Percentiles rank a stretch among this genome's conserved stretches.
Conservation (phyloP, 192 early-diverging fungal species). For the Coemansia sp. region DNA sequence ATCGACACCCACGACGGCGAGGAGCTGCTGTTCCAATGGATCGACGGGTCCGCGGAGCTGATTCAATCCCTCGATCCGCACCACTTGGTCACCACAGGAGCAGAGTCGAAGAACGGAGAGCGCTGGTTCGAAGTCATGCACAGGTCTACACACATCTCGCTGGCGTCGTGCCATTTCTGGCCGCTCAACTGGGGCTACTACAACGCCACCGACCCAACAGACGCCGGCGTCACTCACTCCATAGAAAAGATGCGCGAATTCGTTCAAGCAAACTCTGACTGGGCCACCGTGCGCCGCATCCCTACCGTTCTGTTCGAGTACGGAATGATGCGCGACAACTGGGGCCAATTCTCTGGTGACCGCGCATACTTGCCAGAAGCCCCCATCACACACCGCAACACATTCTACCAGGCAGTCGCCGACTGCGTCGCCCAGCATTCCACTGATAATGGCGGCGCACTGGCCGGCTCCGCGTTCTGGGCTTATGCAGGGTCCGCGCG, state of each 20-base stretch:
- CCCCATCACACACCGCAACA: constrained; percentile 55
- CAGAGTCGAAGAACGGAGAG: constrained; percentile 62
- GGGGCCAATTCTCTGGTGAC: constrained; percentile 27
- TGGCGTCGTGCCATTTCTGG: constrained; percentile 59
- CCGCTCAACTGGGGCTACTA: constrained; percentile 62
- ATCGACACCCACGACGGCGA: constrained; percentile 16
- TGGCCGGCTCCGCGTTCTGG: constrained; percentile 64
- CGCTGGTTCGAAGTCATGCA: constrained; percentile 59
- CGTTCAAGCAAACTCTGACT: constrained; percentile 46
- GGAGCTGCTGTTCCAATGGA: constrained; percentile 50
- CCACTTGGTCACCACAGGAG: constrained; percentile 64
- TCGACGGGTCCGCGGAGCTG: constrained; percentile 48
- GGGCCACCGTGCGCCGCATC: constrained; percentile 54
- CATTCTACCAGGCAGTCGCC: constrained; percentile 54
- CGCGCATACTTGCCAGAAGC: constrained; percentile 50
- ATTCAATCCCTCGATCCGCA: constrained; percentile 55
- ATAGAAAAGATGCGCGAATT: constrained; percentile 46
- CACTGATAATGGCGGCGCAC: constrained; percentile 20
- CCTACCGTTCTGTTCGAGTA: constrained; percentile 62
- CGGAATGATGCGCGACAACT: constrained; percentile 56
- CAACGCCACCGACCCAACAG: constrained; percentile 50
- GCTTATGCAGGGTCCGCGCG: constrained; percentile 60
- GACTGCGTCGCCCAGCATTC: constrained; percentile 2
- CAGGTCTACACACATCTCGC: constrained; percentile 42
- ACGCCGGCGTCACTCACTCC: constrained; percentile 34